These are phyloP conservation scores for Pythium oligandrum DNA, from an alignment of 352 stramenopile genomes.

Conservation along the genomic window DNA sequence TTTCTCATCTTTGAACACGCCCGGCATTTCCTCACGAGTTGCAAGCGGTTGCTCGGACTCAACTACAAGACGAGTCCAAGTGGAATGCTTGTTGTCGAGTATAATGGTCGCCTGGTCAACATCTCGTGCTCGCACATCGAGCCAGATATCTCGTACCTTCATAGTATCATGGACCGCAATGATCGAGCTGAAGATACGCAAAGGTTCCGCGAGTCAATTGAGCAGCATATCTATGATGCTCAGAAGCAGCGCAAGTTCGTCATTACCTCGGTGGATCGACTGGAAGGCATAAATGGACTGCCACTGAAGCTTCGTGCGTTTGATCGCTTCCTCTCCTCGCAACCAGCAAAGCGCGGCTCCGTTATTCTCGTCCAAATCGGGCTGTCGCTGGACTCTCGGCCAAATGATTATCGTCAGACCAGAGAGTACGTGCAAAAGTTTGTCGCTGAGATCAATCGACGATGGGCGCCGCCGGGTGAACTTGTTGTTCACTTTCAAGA, in stretches of 20 bases:
- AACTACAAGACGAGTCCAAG: slow-evolving; percentile 89
- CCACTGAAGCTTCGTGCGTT: slow-evolving; percentile 96
- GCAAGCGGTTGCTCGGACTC: slow-evolving; percentile 92
- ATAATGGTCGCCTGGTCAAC: slow-evolving; percentile 94
- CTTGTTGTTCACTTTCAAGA: slow-evolving; percentile 75
- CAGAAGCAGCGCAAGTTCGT: slow-evolving; percentile 42
- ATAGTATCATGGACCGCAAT: slow-evolving; percentile 58
- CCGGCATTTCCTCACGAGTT: slow-evolving; percentile 89
- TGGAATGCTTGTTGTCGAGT: slow-evolving; percentile 91
- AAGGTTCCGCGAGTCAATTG: slow-evolving; percentile 31
- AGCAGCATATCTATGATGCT: slow-evolving; percentile 26
- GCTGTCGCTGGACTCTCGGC: slow-evolving; percentile 61
- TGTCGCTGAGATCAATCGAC: slow-evolving; percentile 90
- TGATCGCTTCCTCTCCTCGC: slow-evolving; percentile 91
- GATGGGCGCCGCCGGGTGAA: slow-evolving; percentile 46
- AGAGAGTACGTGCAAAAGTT: slow-evolving; percentile 89
- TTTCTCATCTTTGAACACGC: slow-evolving; percentile 94
- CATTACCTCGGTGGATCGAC: slow-evolving; percentile 90
- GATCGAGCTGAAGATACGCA: slow-evolving; percentile 28
- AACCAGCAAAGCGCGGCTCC: slow-evolving; percentile 58
- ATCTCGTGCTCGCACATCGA: slow-evolving; percentile 97
- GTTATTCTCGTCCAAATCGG: slow-evolving; percentile 82
- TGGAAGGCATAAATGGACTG: slow-evolving; percentile 95
- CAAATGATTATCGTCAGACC: slow-evolving; percentile 93
- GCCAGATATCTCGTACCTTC: slow-evolving; percentile 81